Conservation (phyloP, 306 rosid genomes). For the Quercus aquifolioides region DNA sequence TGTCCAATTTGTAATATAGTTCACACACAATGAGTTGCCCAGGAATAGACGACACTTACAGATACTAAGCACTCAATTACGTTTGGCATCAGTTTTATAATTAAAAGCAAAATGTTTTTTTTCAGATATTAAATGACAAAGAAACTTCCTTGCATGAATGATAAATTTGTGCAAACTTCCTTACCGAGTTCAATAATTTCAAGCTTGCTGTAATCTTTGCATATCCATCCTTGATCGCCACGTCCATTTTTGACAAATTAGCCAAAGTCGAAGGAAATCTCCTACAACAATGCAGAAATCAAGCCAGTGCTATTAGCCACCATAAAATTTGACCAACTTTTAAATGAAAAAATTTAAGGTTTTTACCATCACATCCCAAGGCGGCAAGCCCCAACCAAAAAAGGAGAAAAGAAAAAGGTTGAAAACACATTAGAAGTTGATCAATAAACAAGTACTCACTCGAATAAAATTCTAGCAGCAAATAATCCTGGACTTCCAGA, state of each 20-base stretch:
- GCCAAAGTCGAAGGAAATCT: slow-evolving; percentile 81
- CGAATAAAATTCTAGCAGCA: slow-evolving; percentile 64
- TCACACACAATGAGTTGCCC: slow-evolving; percentile 10
- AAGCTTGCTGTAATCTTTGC: slow-evolving; percentile 74
- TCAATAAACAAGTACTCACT: slow-evolving; percentile 52
- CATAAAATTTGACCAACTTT: slow-evolving; percentile 5
- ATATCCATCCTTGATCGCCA: slow-evolving; percentile 71
- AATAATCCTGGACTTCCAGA: slow-evolving; percentile 73
- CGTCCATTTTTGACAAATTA: slow-evolving; percentile 79
- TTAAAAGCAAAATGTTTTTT: neutral
- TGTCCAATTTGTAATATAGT: neutral
- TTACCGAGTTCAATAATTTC: slow-evolving; percentile 74
- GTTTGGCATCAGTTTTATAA: neutral
- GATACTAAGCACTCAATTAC: neutral
- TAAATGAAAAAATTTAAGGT: neutral
- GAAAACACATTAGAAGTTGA: neutral
- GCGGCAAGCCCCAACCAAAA: neutral
- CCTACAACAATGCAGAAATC: slow-evolving; percentile 44
- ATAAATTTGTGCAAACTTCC: slow-evolving; percentile 2
- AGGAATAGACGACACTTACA: neutral
- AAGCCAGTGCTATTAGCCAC: slow-evolving; percentile 7
- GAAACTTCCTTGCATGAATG: slow-evolving; percentile 9
- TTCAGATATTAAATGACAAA: neutral
- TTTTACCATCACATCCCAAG: neutral
- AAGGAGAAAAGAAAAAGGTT: neutral